phyloP scores from a whole-genome alignment of 2,329 filamentous ascomycete genomes.

The Hypoxylon sp. region DNA sequence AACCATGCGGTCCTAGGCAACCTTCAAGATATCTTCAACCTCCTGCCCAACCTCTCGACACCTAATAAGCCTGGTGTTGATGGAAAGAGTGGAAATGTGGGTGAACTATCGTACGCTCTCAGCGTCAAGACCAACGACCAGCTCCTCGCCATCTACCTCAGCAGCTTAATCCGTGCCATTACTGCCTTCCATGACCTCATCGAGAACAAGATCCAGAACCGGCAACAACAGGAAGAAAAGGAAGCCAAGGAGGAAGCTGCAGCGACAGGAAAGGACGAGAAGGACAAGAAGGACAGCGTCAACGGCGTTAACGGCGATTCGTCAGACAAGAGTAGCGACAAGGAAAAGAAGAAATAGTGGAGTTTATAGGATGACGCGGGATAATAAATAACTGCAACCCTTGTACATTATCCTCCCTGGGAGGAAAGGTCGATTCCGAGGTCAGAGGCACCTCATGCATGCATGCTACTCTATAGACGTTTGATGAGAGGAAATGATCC shows the following conservation, averaged over 20 bases:
- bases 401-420: conserved; percentile 49
- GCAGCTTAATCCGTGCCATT: conserved; percentile 95
- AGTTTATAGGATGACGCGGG: conserved; percentile 43
- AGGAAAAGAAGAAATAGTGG: conserved; percentile 65
- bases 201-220: conserved; percentile 99
- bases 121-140: conserved; percentile 99
- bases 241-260: conserved; percentile 77
- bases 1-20: conserved; percentile 98
- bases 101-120: conserved; percentile 95
- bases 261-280: conserved; percentile 71
- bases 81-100: conserved; percentile 70
- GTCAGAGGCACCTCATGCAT: conserved; percentile 31
- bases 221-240: conserved; percentile 96
- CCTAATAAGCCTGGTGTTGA: conserved; percentile 77
- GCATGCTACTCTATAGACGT: conserved; percentile 43
- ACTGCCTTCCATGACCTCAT: conserved; percentile 99
- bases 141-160: conserved; percentile 97
- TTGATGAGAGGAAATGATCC: conserved; percentile 22
- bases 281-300: conserved; percentile 61
- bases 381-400: conserved; percentile 32
- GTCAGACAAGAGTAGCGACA: conserved; percentile 58
- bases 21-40: conserved; percentile 99
- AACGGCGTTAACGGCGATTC: conserved; percentile 71
- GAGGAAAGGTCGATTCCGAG: conserved; percentile 27
- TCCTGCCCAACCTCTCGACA: conserved; percentile 94